Percentiles rank a stretch among this genome's conserved stretches.
phyloP scores from a whole-genome alignment of 2,329 filamentous ascomycete genomes.

The Phialophora macrospora region DNA sequence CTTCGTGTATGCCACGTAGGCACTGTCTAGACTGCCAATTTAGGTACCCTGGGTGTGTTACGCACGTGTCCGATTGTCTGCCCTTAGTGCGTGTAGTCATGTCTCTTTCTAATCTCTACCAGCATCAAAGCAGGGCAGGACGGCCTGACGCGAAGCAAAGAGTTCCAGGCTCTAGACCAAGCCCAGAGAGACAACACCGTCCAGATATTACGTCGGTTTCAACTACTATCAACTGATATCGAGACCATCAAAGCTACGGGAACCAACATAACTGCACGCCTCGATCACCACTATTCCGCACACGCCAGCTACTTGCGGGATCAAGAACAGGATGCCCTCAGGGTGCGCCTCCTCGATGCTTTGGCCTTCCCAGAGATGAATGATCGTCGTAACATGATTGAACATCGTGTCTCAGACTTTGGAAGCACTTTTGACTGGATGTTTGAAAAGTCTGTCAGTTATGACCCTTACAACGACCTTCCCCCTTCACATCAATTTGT shows the following conservation, averaged over 20 bases:
- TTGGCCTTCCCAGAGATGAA: slow-evolving; percentile 27
- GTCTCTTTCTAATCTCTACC: background rate
- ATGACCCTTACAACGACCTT: background rate
- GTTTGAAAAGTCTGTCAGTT: background rate
- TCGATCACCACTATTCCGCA: background rate
- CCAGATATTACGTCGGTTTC: background rate
- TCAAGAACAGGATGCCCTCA: background rate
- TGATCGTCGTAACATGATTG: slow-evolving; percentile 27
- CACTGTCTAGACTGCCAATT: background rate
- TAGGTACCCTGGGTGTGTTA: too few species aligned
- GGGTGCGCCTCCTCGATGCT: slow-evolving; percentile 17
- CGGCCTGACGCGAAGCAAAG: background rate
- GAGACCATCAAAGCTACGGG: slow-evolving; percentile 9
- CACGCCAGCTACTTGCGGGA: background rate
- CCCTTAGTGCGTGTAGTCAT: background rate
- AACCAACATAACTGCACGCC: background rate
- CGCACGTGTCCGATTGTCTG: background rate
- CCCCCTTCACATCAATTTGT: slow-evolving; percentile 2
- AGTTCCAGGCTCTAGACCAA: slow-evolving; percentile 13
- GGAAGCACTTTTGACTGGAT: slow-evolving; percentile 24
- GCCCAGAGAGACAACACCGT: slow-evolving; percentile 14
- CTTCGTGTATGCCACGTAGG: background rate
- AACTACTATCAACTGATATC: slow-evolving; percentile 3
- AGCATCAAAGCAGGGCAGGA: slow-evolving; percentile 11
- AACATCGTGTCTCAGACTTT: slow-evolving; percentile 18